Evolutionary conservation across 2,329 filamentous ascomycete species (phyloP), one percentile per base, ranked within the genome.

Genomic region (Hymenoscyphus infarciens): DNA sequence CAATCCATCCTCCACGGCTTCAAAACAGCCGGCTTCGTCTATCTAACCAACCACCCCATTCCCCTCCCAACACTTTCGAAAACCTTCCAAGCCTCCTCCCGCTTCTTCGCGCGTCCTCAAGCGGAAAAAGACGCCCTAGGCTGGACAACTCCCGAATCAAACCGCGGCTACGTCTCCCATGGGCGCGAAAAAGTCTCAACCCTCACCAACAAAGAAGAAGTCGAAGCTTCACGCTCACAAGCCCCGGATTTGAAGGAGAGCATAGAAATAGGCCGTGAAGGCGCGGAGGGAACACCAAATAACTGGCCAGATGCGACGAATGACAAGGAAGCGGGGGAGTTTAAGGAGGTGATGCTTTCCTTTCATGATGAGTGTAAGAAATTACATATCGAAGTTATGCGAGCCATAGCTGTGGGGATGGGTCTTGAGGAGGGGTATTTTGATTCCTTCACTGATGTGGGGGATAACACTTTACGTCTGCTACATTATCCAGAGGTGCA

Each of bases 1-100:
- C 77, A 85, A 60, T 85, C 88, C 49, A 87, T 97, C 68, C 86
- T 94, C 13, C 74, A 86, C 60, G 92, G 91, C 52, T 96, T 97
- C 79, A 89, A 92, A 71, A 88, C 84, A 1, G 90, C 92, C 2
- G 93, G 93, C 62, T 97, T 97, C 80, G 84, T 97, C 72, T 97
- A 97, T 77, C 84, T 96, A 45, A 87, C 87, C 70, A 90, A 94
- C 75, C 87, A 94, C 68, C 84, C 89, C 49, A 88, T 97, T 64
- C 77, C 86, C 0, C 71, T 83, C 3, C 77, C 82, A 8, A 81
- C 82, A 10, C 78, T 92, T 13, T 75, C 82, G 63, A 76, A 82
- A 62, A 82, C 88, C 64, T 96, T 95, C 74, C 74, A 79, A 65
- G 81, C 82, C 62, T 92, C 89, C 5, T 86, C 87, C 57, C 77